phyloP scores from a whole-genome alignment of 768 basidiomycete genomes.

The Ramaria rubella region DNA sequence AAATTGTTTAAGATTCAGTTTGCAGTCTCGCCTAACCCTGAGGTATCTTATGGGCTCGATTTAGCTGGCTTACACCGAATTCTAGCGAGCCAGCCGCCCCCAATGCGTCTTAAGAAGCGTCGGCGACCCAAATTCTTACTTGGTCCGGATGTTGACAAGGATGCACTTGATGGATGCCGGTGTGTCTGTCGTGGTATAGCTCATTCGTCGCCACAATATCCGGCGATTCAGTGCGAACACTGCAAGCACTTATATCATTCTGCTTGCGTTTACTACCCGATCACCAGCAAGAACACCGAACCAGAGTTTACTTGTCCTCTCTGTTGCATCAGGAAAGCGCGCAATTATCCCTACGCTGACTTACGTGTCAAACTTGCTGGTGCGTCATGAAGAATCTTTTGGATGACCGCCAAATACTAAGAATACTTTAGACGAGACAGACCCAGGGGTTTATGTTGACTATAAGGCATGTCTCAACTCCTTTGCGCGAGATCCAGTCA shows the following conservation, averaged over 20 bases:
- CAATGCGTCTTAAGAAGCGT: slow-evolving; percentile 49
- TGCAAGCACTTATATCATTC: slow-evolving; percentile 67
- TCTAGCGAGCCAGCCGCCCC: slow-evolving; percentile 57
- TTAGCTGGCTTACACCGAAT: slow-evolving; percentile 78
- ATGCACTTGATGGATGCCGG: slow-evolving; percentile 69
- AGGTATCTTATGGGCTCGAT: slow-evolving; percentile 77
- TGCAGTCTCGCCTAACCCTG: slow-evolving; percentile 74
- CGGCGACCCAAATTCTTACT: slow-evolving; percentile 59
- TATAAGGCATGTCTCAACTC: slow-evolving; percentile 67
- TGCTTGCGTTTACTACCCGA: slow-evolving; percentile 68
- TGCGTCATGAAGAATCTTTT: slow-evolving; percentile 26
- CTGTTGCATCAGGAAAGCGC: slow-evolving; percentile 70
- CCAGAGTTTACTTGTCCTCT: slow-evolving; percentile 63
- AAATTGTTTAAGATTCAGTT: slow-evolving; percentile 87
- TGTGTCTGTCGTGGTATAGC: slow-evolving; percentile 76
- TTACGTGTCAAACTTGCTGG: slow-evolving; percentile 63
- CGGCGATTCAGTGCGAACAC: slow-evolving; percentile 57
- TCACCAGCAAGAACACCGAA: slow-evolving; percentile 22
- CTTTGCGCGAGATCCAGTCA: slow-evolving; percentile 65
- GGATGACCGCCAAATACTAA: neutral
- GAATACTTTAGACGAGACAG: slow-evolving; percentile 34
- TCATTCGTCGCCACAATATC: slow-evolving; percentile 50
- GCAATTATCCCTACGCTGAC: slow-evolving; percentile 65
- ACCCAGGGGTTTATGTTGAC: slow-evolving; percentile 60
- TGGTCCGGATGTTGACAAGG: slow-evolving; percentile 67